Percentiles rank a stretch among this genome's conserved stretches.
These are phyloP conservation scores for Chytriomyces hyalinus DNA, from an alignment of 192 early-diverging fungal species.

Conservation along the genomic window DNA sequence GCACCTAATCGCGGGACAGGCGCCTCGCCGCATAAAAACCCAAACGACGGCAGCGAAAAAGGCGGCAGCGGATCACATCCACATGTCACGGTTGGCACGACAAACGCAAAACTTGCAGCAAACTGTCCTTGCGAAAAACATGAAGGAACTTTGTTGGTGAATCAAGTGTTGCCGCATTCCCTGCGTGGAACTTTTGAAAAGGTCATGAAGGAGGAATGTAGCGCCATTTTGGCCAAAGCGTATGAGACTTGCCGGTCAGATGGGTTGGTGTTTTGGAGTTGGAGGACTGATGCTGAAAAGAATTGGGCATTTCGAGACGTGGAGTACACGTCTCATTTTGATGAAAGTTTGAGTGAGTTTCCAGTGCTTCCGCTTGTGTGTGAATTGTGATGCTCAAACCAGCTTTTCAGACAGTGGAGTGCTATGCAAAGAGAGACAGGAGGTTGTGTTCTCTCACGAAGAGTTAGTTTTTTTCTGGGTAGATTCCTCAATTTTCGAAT, in stretches of 20 bases:
- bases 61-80: no score
- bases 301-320: neutral
- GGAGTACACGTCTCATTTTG: conserved; percentile 18
- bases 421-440: conserved; percentile 16
- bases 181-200: neutral
- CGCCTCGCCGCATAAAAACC: no score
- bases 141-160: conserved; percentile 6
- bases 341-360: neutral
- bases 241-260: conserved; percentile 1
- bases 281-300: neutral
- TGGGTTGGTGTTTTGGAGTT: conserved; percentile 22
- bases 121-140: conserved; percentile 16
- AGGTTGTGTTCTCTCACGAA: conserved; percentile 1
- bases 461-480: conserved; percentile 17
- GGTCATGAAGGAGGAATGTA: conserved; percentile 14
- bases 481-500: no score
- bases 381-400: neutral
- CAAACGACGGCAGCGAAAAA: neutral
- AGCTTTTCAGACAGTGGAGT: neutral
- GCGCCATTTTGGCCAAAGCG: neutral
- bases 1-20: no score
- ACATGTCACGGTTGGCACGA: neutral
- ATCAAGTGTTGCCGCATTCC: neutral
- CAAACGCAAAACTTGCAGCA: neutral
- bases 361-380: neutral